A percentile compares a stretch with the other conserved stretches of the same genome.
phyloP scores from a whole-genome alignment of 1,284 basidiomycete genomes.

The Veloboletus limbatus region DNA sequence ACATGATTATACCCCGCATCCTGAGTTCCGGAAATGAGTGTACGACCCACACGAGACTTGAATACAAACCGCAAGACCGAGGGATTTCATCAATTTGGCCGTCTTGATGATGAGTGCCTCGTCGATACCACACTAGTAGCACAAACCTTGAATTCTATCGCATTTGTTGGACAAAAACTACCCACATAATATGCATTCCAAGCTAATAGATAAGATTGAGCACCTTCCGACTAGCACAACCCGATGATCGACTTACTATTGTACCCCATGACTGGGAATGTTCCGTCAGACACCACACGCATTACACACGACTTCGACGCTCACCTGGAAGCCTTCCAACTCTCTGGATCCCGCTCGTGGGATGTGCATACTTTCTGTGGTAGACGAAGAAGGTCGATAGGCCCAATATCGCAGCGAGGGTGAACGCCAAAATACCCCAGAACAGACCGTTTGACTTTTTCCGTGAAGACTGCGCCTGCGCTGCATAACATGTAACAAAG shows the following conservation, averaged over 20 bases:
- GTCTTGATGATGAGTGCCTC: conserved; percentile 49
- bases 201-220: conserved; percentile 33
- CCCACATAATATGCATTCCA: conserved; percentile 60
- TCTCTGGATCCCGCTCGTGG: conserved; percentile 8
- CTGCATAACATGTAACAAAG: conserved; percentile 3
- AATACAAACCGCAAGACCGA: conserved; percentile 44
- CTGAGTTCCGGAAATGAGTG: conserved; percentile 27
- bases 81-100: conserved; percentile 44
- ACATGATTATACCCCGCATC: conserved; percentile 52
- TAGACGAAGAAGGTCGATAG: conserved; percentile 14
- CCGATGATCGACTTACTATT: conserved; percentile 29
- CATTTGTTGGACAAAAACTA: conserved; percentile 1
- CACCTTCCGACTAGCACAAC: neutral
- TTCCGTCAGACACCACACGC: conserved; percentile 7
- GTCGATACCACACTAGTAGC: conserved; percentile 50
- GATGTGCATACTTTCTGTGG: conserved; percentile 1
- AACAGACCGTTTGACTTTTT: conserved; percentile 3
- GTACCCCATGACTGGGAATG: conserved; percentile 30
- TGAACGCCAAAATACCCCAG: conserved; percentile 17
- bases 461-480: neutral
- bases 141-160: neutral
- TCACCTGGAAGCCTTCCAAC: conserved; percentile 32
- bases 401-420: conserved; percentile 21
- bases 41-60: neutral
- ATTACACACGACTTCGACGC: neutral